Evolutionary conservation across 495 filamentous ascomycete species (phyloP), one percentile per base, ranked within the genome.

Genomic region (Penicillium roqueforti): DNA sequence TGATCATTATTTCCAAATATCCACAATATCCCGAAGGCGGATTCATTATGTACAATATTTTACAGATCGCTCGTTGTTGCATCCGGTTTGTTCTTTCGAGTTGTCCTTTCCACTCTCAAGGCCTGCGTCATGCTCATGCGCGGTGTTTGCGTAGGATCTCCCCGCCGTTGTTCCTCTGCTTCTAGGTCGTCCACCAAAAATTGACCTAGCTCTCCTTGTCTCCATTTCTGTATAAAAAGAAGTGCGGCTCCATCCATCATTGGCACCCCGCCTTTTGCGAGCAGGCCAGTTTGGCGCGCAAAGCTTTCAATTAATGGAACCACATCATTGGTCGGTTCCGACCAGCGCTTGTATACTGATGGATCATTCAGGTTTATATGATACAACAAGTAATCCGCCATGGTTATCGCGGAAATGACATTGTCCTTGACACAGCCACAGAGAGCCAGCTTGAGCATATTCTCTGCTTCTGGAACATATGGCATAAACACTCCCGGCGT

Each of bases 401-500:
- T 58, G 3, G 85, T 88, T 42, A 84, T 77, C 1, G 85, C 76
- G 3, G 86, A 76, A 34, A 98, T 82, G 20, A 97, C 76, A 0
- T 86, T 86, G 65, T 96, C 92, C 62, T 96, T 93, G 25, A 97
- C 89, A 68, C 87, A 89, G 4, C 92, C 93, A 41, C 89, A 91
- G 0, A 97, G 79, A 6, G 92, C 84, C 18, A 98, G 78, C 68
- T 95, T 96, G 29, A 98, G 74, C 93, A 98, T 98, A 23, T 86
- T 82, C 64, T 92, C 87, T 4, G 85, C 78, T 67, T 91, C 80
- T 0, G 85, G 78, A 32, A 97, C 88, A 68, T 93, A 96, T 0
- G 93, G 93, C 51, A 97, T 78, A 69, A 97, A 97, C 3, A 98
- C 91, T 26, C 93, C 92, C 0, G 87, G 87, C 1, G 86, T 88